Base-by-base conservation (phyloP, 2,329 filamentous ascomycete species). In the Talaromyces sp. region DNA sequence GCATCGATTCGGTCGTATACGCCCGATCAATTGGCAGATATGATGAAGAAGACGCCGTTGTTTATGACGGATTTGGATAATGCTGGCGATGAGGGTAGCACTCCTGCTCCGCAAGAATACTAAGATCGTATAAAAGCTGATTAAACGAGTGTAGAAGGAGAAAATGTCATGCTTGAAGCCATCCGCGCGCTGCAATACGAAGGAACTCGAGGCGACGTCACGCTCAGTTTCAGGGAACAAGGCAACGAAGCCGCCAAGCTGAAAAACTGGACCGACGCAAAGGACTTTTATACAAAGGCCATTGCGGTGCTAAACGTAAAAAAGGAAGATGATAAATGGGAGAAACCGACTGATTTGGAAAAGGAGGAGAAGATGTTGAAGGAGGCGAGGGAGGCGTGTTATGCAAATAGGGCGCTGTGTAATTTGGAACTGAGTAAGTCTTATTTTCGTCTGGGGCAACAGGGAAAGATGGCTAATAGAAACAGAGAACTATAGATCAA, bases 61-160 rank as follows among this genome's bases (percentile, higher is more conserved):
- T 99, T 99, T 83, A 99, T 99, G 95, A 98, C 93, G 35, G 89
- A 91, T 70, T 84, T 97, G 39, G 91, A 86, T 66, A 84, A 86
- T 66, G 84, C 84, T 13, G 84, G 83, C 62, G 84, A 83, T 65
- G 83, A 84, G 67, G 83, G 84, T 81, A 73, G 33, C 76, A 72
- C 8, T 11, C 45, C 45, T 24, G 6, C 5, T 43, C 22, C 13
- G 7, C 3, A 47, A 11, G 19, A 19, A 22, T 8, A 45, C 2
- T 6, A 45, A n/a, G 16, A 31, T 31, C 5, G 11, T 19, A 49
- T 14, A 5, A 16, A 22, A 50, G 2, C 31, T 57, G 8, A 45
- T 54, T 5, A 16, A 4, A 9, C 8, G 71, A 64, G 45, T 64
- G 47, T 66, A 81, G 80, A 79, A 65, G 84, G 91, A 71, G 90